Base-by-base conservation (phyloP, 768 basidiomycete species). In the Hypsizygus marmoreus region DNA sequence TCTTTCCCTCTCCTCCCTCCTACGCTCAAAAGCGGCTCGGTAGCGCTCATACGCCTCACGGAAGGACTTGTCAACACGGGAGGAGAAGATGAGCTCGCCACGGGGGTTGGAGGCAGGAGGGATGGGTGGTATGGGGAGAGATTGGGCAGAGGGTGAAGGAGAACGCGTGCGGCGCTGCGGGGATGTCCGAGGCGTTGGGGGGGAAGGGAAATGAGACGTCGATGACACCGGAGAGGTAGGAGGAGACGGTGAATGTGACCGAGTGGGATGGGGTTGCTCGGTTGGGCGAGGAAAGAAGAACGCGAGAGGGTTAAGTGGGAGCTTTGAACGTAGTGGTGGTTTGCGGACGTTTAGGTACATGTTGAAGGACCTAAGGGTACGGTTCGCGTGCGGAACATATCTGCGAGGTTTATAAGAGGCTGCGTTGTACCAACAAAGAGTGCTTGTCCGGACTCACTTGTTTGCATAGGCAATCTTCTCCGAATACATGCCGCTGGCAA, bases 391-490 rank as follows among this genome's bases (percentile, higher is more conserved):
- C 1, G 93, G 93, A 20, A 98, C 91, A 60, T 97, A 99, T 71
- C 95, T 97, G 62, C 47, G 16, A n/a, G 16, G 2, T 3, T 11
- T 24, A 9, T 34, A 13, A 8, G 6, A 34, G n/a, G 20, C 32
- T 24, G 13, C 17, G 20, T 14, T 2, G 30, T 17, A 36, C 19
- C 16, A 51, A 19, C 12, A 19, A 33, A 12, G 17, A 13, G 54
- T 40, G 61, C 59, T 29, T 4, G 1, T 33, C 12, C 37, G 3
- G 40, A 73, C 88, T 58, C 63, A 95, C 95, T 87, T 87, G 71
- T 97, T 94, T 14, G 95, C 94, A 64, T 97, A 97, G 3, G 82
- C 88, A 57, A 98, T 95, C 72, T 95, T 95, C 66, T 99, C 94
- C 3, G 86, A 75, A 59, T 97, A 99, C 81, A 95, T 88, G 13